These are phyloP conservation scores for Theileria orientalis DNA, from an alignment of 169 alveolate species.

Conservation along the genomic window DNA sequence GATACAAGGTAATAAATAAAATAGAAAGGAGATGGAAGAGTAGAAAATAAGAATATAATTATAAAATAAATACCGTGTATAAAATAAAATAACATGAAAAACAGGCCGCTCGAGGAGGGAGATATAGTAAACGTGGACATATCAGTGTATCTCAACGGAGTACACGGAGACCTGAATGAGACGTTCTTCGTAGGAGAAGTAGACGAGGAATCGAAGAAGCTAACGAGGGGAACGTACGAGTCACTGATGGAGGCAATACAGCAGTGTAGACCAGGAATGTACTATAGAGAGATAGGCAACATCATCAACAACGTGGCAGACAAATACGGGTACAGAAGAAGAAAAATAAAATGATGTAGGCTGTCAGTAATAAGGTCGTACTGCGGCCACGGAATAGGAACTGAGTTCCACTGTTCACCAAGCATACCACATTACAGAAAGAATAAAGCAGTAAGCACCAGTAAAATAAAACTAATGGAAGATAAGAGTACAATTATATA, in stretches of 20 bases:
- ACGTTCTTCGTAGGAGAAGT: conserved; percentile 95
- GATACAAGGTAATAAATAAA: conserved; percentile 89
- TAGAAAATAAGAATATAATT: too few relatives aligned
- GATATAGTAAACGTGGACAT: conserved; percentile 95
- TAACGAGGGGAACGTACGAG: conserved; percentile 89
- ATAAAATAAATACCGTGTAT: neutral
- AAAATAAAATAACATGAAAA: neutral
- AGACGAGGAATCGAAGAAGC: conserved; percentile 79
- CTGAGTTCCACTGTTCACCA: conserved; percentile 94
- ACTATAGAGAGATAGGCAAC: conserved; percentile 96
- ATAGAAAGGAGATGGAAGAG: too few relatives aligned
- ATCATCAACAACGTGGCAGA: conserved; percentile 83
- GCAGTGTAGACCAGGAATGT: conserved; percentile 94
- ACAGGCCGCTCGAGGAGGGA: conserved; percentile 91
- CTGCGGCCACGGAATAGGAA: conserved; percentile 99
- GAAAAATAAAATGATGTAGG: neutral
- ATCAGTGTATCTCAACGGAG: conserved; percentile 92
- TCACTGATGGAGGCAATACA: conserved; percentile 84
- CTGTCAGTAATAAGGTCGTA: conserved; percentile 86
- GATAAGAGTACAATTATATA: neutral
- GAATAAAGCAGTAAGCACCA: conserved; percentile 91
- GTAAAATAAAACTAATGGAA: neutral
- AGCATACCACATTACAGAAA: conserved; percentile 96
- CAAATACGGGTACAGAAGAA: conserved; percentile 64
- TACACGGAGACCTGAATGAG: conserved; percentile 94